Evolutionary conservation across 1,284 basidiomycete genomes (phyloP), one percentile per base, ranked within the genome.

Genomic region (Pisolithus thermaeus): DNA sequence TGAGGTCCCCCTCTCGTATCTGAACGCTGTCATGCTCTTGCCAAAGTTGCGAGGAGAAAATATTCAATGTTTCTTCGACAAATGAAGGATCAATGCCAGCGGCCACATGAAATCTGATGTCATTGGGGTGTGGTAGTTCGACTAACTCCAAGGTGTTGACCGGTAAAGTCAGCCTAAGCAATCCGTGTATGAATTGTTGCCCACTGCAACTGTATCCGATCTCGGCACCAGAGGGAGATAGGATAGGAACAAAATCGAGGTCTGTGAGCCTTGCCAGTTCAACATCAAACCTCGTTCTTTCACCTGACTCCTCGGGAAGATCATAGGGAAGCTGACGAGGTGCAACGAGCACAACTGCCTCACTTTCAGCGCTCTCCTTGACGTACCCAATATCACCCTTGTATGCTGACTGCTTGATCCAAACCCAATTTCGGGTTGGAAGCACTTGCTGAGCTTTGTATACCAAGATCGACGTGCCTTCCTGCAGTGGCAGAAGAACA

Each of bases 11-110:
- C 5, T 49, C 12, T 1, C 22, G 22, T 23, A 42, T 16, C 14
- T 28, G 12, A 7, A 52, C 2, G 16, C 14, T 3, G 5, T 52
- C 51, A 1, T 36, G 30, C 1, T 7, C 45, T 43, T 16, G 28
- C 49, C 49, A 54, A 12, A 50, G 36, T 9, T 25, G 20, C 3
- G 25, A 7, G 5, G 51, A 52, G 20, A 52, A 52, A 7, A 18
- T 1, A 12, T 16, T 16, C 14, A 47, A 20, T 1, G 35, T 43
- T 16, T 12, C 20, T 23, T 42, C 2, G 12, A 44, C 18, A 4
- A 52, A 27, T 4, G 6, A 9, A 2, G 20, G 32, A 27, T 52
- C 30, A 2, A 47, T 9, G 2, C 37, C 22, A 27, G 45, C 28
- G 5, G 42, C 25, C 2, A 32, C 27, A 9, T 41, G 42, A 3